Base-by-base conservation (phyloP, 306 rosid genomes). In the Ammopiptanthus mongolicus region DNA sequence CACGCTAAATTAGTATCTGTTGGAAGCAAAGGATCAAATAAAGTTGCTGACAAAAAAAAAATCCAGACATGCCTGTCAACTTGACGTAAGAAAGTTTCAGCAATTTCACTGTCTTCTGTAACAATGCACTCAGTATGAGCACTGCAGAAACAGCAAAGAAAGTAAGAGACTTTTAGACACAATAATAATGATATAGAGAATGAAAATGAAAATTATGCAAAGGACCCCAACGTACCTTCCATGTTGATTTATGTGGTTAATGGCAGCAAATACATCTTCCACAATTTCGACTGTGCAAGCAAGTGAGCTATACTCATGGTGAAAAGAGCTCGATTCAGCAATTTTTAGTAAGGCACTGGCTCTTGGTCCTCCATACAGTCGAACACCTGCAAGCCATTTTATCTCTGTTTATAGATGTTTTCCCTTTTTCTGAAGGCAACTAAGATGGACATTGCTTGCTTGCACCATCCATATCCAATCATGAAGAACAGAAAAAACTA, bases 221-320 rank as follows among this genome's bases (percentile, higher is more conserved):
- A 67, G 59, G 21, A 69, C 39, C 57, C 36, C 13, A 68, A 47
- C 74, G 33, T 81, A 79, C 99, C 98, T 92, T 87, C 96, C 99
- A 82, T 89, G 69, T 47, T 82, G 52, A 84, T 86, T 87, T 73
- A 95, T 90, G 74, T 90, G 99, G 21, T 89, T 82, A 79, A 90
- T 87, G 61, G 99, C 99, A 55, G 86, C 82, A 62, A 22, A 74
- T 8, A 95, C 90, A 81, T 95, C 92, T 39, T 88, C 97, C 22
- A 92, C 98, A 52, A 95, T 86, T 82, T 95, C 97, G 57, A 95
- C 36, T 28, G 97, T 84, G 86, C 97, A 95, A 41, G 96, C 86
- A 76, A 83, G 34, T 68, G 92, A 85, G 46, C 92, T 83, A 69
- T 90, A 92, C 83, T 95, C 99, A 3, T 70, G 80, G 82, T 87